Evolutionary conservation across 2,329 filamentous ascomycete species (phyloP), one percentile per base, ranked within the genome.

Genomic region (Penicillium corylophilum): DNA sequence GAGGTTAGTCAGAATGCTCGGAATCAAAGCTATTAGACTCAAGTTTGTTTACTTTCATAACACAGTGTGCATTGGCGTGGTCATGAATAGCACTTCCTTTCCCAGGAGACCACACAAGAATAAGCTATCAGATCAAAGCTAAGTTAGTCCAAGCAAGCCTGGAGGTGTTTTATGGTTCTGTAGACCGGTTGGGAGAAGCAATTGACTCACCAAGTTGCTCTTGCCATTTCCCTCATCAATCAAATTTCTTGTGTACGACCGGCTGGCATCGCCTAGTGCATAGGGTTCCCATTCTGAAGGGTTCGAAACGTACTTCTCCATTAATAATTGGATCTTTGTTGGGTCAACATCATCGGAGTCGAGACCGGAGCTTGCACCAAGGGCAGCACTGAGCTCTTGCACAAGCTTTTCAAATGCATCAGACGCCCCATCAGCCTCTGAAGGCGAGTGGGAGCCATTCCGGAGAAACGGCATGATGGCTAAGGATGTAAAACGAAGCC

Each of bases 191-290:
- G 6, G 10, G 13, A 46, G 3, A 8, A 33, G 4, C 33, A 33
- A 46, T 44, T 26, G 18, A 72, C 82, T 66, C 73, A 88, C 85
- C 69, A 90, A 70, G 64, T 90, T 90, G 65, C 84, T 86, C 71
- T 89, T 89, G 53, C 85, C 90, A 62, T 96, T 96, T 2, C 91
- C 90, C 67, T 91, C 87, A 65, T 95, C 90, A 40, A 96, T 90
- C 4, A 96, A 81, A 67, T 96, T 96, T 49, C 92, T 78, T 12
- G 92, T 96, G 71, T 96, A 96, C 1, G 82, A 81, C 63, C 85
- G 79, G 57, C 79, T 84, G 16, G 74, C 62, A 64, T 95, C 87
- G n/a, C 80, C 81, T 62, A 93, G 81, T 24, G 88, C 89, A 72
- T 89, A 96, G 56, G 78, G 79, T 47, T 75, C 68, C 92, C 92